Evolutionary conservation across 2,329 filamentous ascomycete genomes (phyloP), one percentile per base, ranked within the genome.

Genomic region (Ustilaginoidea virens): DNA sequence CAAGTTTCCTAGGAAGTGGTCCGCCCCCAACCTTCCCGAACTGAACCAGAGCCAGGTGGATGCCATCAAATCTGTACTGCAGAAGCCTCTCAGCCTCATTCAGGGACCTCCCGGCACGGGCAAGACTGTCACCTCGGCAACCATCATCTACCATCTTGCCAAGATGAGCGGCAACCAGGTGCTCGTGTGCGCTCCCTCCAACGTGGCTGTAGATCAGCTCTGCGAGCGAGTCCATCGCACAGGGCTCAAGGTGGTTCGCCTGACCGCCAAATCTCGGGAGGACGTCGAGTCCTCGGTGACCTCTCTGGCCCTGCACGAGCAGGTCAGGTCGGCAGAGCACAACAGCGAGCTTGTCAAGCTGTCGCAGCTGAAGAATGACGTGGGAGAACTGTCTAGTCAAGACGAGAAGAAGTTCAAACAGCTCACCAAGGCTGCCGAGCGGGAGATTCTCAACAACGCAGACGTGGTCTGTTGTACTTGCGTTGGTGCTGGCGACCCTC

Each of bases 321-420:
- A 98, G 56, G 90, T 98, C 23, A 83, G 85, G 49, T 82, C 94
- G 74, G 90, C 94, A 40, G 90, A 96, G 49, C 92, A 80, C 53
- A 96, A 96, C 47, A 76, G 82, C 27, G 90, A 98, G 50, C 64
- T 98, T 33, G 76, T 78, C 46, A 96, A 94, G 53, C 72, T 96
- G 31, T 83, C 83, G 29, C 82, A 92, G 53, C 72, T 98, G 33
- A 98, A 98, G 66, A 76, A 68, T 32, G 86, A 94, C 45, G 63
- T 87, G 26, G 86, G 87, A 34, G 90, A 96, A 57, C 55, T 98
- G 36, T 90, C 83, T 4, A 92, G 82, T 44, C 80, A 92, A 52
- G 90, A 98, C 47, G 90, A 98, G 58, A 98, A 98, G 68, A 93
- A 92, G 47, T 90, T 90, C 64, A 94, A 94, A 59, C 81, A 92